These are phyloP conservation scores for Teunomyces pallodes DNA, from an alignment of 805 yeast genomes.

Conservation along the genomic window DNA sequence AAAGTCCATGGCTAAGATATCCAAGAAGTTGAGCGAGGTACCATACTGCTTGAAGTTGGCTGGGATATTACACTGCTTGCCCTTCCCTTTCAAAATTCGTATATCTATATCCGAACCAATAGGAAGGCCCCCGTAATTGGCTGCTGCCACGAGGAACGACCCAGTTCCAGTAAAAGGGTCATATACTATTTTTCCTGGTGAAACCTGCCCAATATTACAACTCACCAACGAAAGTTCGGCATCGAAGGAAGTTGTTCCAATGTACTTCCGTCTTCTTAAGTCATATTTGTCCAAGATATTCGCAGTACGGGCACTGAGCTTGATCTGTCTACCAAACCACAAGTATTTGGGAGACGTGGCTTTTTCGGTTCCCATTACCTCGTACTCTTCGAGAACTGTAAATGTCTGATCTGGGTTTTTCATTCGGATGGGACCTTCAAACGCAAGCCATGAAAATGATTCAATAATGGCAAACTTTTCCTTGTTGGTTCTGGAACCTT, in stretches of 20 bases:
- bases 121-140: conserved; percentile 75
- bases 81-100: conserved; percentile 70
- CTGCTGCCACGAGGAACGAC: conserved; percentile 85
- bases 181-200: conserved; percentile 63
- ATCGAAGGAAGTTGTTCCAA: conserved; percentile 96
- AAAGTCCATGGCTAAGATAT: conserved; percentile 88
- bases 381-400: conserved; percentile 73
- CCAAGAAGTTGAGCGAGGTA: conserved; percentile 57
- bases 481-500: conserved; percentile 55
- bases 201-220: conserved; percentile 80
- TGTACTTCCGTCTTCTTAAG: conserved; percentile 76
- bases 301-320: conserved; percentile 56
- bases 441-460: conserved; percentile 63
- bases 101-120: conserved; percentile 92
- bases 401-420: conserved; percentile 71
- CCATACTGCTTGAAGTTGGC: conserved; percentile 77
- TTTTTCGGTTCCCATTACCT: conserved; percentile 44
- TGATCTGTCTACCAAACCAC: conserved; percentile 77
- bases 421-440: conserved; percentile 76
- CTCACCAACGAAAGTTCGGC: conserved; percentile 87
- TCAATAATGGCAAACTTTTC: conserved; percentile 65
- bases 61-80: conserved; percentile 47
- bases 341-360: conserved; percentile 51
- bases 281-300: conserved; percentile 76
- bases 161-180: conserved; percentile 99